A percentile compares a stretch with the other conserved stretches of the same genome.
phyloP scores from a whole-genome alignment of 768 basidiomycete genomes.

The Gymnopilus dilepis region DNA sequence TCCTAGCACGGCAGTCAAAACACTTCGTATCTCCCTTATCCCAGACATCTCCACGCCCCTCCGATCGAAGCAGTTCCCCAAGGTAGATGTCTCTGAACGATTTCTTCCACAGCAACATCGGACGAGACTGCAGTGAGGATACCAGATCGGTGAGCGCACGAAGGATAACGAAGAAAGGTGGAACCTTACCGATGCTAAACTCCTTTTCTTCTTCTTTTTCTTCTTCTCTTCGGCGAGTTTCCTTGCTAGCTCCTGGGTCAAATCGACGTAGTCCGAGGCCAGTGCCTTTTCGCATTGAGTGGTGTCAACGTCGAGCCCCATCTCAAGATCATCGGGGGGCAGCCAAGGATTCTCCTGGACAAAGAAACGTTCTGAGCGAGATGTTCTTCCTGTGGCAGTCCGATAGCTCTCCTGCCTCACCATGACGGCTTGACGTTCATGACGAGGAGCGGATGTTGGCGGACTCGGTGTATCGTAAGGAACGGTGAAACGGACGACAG shows the following conservation, averaged over 20 bases:
- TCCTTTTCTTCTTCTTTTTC: background rate
- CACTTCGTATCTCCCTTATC: constrained; percentile 6
- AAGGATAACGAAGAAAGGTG: background rate
- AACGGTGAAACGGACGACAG: too few relatives aligned
- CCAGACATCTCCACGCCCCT: constrained; percentile 11
- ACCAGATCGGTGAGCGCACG: background rate
- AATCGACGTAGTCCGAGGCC: background rate
- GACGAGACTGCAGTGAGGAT: constrained; percentile 1
- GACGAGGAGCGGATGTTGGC: too few relatives aligned
- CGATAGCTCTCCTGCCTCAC: too few relatives aligned
- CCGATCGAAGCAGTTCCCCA: constrained; percentile 15
- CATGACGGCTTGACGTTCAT: too few relatives aligned
- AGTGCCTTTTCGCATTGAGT: background rate
- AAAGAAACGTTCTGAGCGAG: background rate
- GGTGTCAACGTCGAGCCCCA: background rate
- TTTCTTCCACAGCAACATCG: constrained; percentile 13
- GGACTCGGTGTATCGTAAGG: too few relatives aligned
- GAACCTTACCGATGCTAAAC: background rate
- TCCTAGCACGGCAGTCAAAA: background rate
- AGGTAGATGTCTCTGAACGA: constrained; percentile 8
- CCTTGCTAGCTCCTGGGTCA: too few relatives aligned
- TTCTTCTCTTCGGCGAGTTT: background rate
- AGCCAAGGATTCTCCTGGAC: background rate
- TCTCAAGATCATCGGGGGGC: background rate
- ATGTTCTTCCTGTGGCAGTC: background rate